Evolutionary conservation across 305 asterid genomes (phyloP), one percentile per base, ranked within the genome.

Genomic region (Ilex paraguariensis): DNA sequence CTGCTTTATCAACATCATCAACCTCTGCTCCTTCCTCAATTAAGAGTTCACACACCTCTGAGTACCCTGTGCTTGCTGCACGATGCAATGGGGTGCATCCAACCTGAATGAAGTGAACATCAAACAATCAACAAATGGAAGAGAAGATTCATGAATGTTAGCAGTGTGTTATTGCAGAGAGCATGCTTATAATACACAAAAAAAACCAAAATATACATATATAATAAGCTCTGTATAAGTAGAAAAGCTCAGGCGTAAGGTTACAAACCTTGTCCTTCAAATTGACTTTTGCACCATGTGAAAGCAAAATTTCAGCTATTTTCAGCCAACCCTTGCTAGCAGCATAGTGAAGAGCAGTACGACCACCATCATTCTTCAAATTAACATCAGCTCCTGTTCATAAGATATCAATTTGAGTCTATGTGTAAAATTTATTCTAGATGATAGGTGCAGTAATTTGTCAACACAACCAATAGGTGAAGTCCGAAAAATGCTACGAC

Each of bases 81-180:
- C 98, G 97, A 63, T 92, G 97, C 88, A 92, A 81, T 39, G 98
- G 96, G 61, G 96, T 85, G 79, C 93, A 87, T 55, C 98, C 98
- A 12, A 89, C 83, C 96, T 91, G 71, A 72, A 79, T 6, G 62
- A 59, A 61, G 39, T 32, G 36, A 21, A 62, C 33, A 28, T 70
- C 60, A 59, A 66, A 54, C 13, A 60, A 69, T 32, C 55, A 62
- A 40, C 64, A 36, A 21, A 36, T 36, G 42, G 42, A 67, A 42
- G 39, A 53, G 36, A 54, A 68, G 10, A 65, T 54, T 66, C 60
- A 51, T 30, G 58, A 61, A 36, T 3, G 42, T 36, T 4, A 36
- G 28, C 28, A 21, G 28, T 21, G 28, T 21, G 28, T 21, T 21
- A 21, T 21, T 0, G 2, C 28, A 21, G 28, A 21, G 28, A 21